Percentiles rank a stretch among this genome's conserved stretches.
Conservation (phyloP, 1,284 basidiomycete species). For the Cystobasidium slooffiae region DNA sequence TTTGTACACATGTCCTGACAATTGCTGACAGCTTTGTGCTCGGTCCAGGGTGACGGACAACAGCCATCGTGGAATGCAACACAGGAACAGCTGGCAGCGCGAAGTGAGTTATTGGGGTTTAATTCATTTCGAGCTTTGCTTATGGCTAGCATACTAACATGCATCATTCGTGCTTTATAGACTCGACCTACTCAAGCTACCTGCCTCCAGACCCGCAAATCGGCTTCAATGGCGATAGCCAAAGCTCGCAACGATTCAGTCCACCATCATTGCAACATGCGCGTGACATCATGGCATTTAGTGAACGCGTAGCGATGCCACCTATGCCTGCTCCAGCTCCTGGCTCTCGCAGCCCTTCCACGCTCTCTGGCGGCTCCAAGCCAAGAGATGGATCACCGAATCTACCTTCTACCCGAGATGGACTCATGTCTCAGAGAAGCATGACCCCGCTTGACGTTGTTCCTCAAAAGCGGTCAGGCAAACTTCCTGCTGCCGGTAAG, state of each 20-base stretch:
- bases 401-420: constrained; percentile 10
- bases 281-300: neutral
- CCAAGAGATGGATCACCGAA: constrained; percentile 6
- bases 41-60: no score
- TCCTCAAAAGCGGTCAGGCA: constrained; percentile 32
- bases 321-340: neutral
- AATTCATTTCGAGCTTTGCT: no score
- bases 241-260: neutral
- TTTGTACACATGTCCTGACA: no score
- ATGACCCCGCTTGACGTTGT: constrained; percentile 7
- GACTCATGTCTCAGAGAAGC: constrained; percentile 13
- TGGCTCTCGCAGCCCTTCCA: constrained; percentile 1
- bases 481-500: constrained; percentile 32
- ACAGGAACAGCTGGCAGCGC: no score
- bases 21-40: no score
- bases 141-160: no score
- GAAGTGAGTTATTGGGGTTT: no score
- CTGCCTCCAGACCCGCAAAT: neutral
- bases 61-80: no score
- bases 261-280: constrained; percentile 1
- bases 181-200: neutral
- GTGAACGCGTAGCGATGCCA: constrained; percentile 19
- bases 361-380: neutral
- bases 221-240: neutral
- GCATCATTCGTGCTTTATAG: neutral